Conservation (phyloP, 2,329 filamentous ascomycete genomes). For the Amesomyces nigricolor region DNA sequence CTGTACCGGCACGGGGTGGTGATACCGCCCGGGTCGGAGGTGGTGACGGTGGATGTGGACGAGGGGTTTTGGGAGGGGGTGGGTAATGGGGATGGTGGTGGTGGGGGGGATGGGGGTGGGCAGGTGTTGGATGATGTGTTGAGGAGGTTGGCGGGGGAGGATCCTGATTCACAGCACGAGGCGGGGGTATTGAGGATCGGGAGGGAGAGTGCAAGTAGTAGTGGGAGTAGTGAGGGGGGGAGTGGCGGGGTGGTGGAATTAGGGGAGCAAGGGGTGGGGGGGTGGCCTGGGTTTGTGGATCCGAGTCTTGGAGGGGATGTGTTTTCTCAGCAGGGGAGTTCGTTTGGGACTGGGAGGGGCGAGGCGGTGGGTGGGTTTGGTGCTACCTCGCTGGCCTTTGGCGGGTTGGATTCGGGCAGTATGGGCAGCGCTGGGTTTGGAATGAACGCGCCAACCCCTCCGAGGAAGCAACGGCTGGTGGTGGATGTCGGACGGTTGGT, state of each 20-base stretch:
- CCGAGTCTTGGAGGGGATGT: not conserved
- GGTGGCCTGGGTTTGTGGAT: not conserved
- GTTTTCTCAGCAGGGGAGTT: not conserved
- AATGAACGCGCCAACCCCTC: not conserved
- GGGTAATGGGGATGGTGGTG: not conserved
- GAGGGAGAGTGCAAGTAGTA: no score
- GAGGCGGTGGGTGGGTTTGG: not conserved
- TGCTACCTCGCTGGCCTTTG: constrained; percentile 1
- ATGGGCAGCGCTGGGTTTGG: not conserved
- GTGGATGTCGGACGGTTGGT: constrained; percentile 9
- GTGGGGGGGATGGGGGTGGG: not conserved
- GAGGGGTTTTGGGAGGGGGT: constrained; percentile 35
- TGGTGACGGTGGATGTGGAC: constrained; percentile 54
- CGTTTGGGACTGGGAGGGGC: not conserved
- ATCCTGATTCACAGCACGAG: not conserved
- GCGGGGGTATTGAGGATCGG: not conserved
- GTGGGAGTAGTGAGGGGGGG: not conserved
- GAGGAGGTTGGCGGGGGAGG: not conserved
- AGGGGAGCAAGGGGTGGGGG: not conserved
- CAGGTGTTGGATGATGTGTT: not conserved
- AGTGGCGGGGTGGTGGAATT: not conserved
- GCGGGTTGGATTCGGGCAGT: not conserved
- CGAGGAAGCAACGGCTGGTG: not conserved
- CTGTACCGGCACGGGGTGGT: constrained; percentile 57
- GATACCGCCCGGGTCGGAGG: constrained; percentile 56